phyloP scores from a whole-genome alignment of 345 rosid genomes.

The Raphanus raphanistrum region DNA sequence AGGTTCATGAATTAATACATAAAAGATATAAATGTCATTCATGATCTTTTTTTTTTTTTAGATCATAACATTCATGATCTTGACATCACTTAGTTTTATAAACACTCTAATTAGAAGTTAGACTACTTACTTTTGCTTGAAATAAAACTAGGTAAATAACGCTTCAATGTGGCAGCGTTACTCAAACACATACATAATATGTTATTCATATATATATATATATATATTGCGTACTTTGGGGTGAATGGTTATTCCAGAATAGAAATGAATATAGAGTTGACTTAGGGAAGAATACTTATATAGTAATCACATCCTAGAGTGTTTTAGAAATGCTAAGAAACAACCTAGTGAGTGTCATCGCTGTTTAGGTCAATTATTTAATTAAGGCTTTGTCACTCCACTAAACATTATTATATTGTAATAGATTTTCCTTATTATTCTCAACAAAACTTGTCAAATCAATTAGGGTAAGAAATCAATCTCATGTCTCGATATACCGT shows the following conservation, averaged over 20 bases:
- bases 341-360: constrained; percentile 13
- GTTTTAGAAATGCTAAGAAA: constrained; percentile 7
- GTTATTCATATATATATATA: background rate
- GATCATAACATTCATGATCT: constrained; percentile 29
- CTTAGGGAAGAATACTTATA: constrained; percentile 22
- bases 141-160: background rate
- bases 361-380: constrained; percentile 23
- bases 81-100: constrained; percentile 32
- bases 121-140: background rate
- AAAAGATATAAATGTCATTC: background rate
- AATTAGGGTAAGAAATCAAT: constrained; percentile 35
- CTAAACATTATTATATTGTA: constrained; percentile 11
- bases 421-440: constrained; percentile 9
- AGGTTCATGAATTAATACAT: constrained; percentile 7
- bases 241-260: constrained; percentile 14
- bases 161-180: background rate
- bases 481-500: constrained; percentile 18
- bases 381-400: constrained; percentile 30
- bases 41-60: no score
- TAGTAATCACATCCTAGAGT: constrained; percentile 16
- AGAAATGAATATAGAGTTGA: constrained; percentile 33
- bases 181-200: background rate
- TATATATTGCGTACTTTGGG: constrained; percentile 6
- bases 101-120: background rate
- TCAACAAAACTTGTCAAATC: constrained; percentile 35